phyloP scores from a whole-genome alignment of 1,284 basidiomycete species.

The Salmacisia buchloeana region DNA sequence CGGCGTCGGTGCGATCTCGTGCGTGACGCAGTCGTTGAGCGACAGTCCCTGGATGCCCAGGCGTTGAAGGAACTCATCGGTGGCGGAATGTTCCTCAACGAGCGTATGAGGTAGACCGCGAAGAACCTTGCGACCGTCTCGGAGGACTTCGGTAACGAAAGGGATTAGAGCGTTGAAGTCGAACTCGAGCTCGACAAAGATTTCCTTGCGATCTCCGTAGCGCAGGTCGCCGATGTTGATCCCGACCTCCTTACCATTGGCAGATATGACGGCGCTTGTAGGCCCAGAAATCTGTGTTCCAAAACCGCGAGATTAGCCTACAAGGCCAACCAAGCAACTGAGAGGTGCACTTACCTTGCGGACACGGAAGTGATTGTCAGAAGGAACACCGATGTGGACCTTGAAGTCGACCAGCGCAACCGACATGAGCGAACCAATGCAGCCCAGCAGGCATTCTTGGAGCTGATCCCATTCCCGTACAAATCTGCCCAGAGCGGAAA shows the following conservation, averaged over 20 bases:
- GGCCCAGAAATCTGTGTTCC: slow-evolving; percentile 23
- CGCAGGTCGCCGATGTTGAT: slow-evolving; percentile 76
- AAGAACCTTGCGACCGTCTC: not conserved
- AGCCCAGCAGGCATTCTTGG: slow-evolving; percentile 40
- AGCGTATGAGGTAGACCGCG: not conserved
- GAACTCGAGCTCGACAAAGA: slow-evolving; percentile 44
- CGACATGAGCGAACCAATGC: slow-evolving; percentile 42
- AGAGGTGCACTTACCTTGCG: slow-evolving; percentile 24
- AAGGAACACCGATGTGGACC: slow-evolving; percentile 37
- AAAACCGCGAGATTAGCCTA: not conserved
- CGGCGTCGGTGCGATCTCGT: not conserved
- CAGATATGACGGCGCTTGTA: slow-evolving; percentile 60
- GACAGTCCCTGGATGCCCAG: slow-evolving; percentile 39
- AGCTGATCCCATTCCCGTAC: slow-evolving; percentile 45
- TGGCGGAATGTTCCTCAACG: slow-evolving; percentile 38
- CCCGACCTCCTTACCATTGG: slow-evolving; percentile 84
- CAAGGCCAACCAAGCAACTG: not conserved
- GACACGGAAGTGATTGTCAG: slow-evolving; percentile 40
- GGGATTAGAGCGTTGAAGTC: slow-evolving; percentile 32
- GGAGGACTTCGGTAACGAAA: not conserved
- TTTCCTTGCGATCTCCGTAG: slow-evolving; percentile 39
- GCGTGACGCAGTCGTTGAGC: slow-evolving; percentile 23
- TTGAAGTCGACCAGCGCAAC: slow-evolving; percentile 39
- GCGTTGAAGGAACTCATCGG: slow-evolving; percentile 43
- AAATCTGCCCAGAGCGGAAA: slow-evolving; percentile 40